These are phyloP conservation scores for Phytophthora foliorum DNA, from an alignment of 352 stramenopile species.

Conservation along the genomic window DNA sequence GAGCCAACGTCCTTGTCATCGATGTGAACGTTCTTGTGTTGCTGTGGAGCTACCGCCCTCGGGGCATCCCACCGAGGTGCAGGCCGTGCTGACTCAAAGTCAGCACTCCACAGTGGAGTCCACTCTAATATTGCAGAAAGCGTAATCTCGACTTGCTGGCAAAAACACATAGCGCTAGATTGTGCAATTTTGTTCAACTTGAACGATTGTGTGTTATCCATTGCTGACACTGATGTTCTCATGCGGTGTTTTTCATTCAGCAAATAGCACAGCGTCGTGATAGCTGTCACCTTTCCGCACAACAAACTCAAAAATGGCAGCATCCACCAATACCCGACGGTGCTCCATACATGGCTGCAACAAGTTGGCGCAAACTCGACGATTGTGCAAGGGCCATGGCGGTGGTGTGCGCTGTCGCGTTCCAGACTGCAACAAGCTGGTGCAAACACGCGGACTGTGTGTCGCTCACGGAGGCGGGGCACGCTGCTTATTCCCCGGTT, in stretches of 20 bases:
- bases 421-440: slow-evolving; percentile 69
- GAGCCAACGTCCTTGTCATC: too few relatives aligned
- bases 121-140: not conserved
- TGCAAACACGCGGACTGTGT: slow-evolving; percentile 72
- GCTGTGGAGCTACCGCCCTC: too few relatives aligned
- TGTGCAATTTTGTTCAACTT: slow-evolving; percentile 1
- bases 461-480: slow-evolving; percentile 75
- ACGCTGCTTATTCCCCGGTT: slow-evolving; percentile 66
- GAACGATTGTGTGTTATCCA: slow-evolving; percentile 3
- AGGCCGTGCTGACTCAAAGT: too few relatives aligned
- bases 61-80: too few relatives aligned
- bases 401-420: slow-evolving; percentile 79
- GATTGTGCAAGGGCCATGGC: slow-evolving; percentile 81
- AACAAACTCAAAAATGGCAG: slow-evolving; percentile 3
- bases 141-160: not conserved
- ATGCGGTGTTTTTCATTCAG: not conserved
- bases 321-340: slow-evolving; percentile 17
- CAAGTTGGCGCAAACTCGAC: slow-evolving; percentile 77
- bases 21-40: too few relatives aligned
- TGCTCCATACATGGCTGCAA: slow-evolving; percentile 63
- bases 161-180: not conserved
- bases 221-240: not conserved
- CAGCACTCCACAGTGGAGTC: not conserved
- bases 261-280: not conserved
- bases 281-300: not conserved